These are phyloP conservation scores for Trichosporon ovoides DNA, from an alignment of 1,284 basidiomycete genomes.

Conservation along the genomic window DNA sequence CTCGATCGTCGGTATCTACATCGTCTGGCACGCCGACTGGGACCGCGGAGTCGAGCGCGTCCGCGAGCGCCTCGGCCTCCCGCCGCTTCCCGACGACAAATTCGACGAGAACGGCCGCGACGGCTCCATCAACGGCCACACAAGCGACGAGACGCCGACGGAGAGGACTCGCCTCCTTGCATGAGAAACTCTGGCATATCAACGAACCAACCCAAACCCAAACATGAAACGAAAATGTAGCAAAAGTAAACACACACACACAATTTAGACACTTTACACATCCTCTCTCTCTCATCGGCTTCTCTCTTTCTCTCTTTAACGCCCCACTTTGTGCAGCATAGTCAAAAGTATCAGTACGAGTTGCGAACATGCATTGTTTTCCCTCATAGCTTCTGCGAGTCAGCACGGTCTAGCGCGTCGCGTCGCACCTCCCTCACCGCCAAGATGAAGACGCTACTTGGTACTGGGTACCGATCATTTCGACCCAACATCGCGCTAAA, in stretches of 20 bases:
- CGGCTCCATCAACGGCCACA: not conserved
- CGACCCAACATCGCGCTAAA: no score
- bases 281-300: not conserved
- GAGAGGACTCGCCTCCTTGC: not conserved
- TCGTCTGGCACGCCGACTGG: constrained; percentile 51
- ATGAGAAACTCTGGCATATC: not conserved
- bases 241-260: not conserved
- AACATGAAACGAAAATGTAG: not conserved
- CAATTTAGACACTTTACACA: no score
- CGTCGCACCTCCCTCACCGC: no score
- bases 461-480: no score
- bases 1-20: constrained; percentile 35
- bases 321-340: no score
- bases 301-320: no score
- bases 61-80: constrained; percentile 39
- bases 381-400: not conserved
- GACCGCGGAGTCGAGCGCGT: constrained; percentile 46
- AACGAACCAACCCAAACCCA: no score
- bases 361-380: not conserved
- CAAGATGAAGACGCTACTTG: no score
- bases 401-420: no score
- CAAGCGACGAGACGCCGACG: not conserved
- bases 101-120: constrained; percentile 8
- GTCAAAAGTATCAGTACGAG: not conserved
- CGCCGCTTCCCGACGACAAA: constrained; percentile 15